These are phyloP conservation scores for Thraustotheca clavata DNA, from an alignment of 352 stramenopile species.

Conservation along the genomic window DNA sequence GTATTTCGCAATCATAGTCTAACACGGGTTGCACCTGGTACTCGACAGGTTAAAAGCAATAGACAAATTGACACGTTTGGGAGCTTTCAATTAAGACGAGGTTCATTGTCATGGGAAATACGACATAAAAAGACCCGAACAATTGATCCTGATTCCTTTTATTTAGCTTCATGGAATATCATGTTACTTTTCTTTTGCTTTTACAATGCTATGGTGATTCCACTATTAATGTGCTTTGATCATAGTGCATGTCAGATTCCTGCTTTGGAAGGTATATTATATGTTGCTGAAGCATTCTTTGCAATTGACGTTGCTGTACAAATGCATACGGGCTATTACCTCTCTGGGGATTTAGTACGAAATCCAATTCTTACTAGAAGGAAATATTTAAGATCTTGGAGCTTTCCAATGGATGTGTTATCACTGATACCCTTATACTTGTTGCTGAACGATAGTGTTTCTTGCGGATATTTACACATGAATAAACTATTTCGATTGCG, in stretches of 20 bases:
- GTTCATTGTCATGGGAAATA: slow-evolving; percentile 20
- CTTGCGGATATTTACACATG: slow-evolving; percentile 5
- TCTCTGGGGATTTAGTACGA: slow-evolving; percentile 55
- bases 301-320: slow-evolving; percentile 57
- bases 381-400: slow-evolving; percentile 50
- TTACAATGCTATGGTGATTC: slow-evolving; percentile 10
- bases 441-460: slow-evolving; percentile 12
- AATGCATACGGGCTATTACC: slow-evolving; percentile 65
- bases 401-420: slow-evolving; percentile 42
- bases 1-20: background rate
- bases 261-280: slow-evolving; percentile 25
- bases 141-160: slow-evolving; percentile 15
- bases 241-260: slow-evolving; percentile 7
- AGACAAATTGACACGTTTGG: background rate
- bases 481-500: slow-evolving; percentile 19
- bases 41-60: background rate
- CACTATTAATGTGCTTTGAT: slow-evolving; percentile 10
- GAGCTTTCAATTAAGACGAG: slow-evolving; percentile 10
- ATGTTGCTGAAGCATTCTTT: slow-evolving; percentile 52
- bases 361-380: slow-evolving; percentile 42
- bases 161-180: slow-evolving; percentile 3
- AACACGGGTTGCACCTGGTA: background rate
- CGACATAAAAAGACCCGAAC: background rate
- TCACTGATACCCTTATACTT: slow-evolving; percentile 44
- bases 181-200: background rate